Percentiles rank a stretch among this genome's conserved stretches.
phyloP scores from a whole-genome alignment of 2,329 filamentous ascomycete genomes.

The Huntiella savannae region DNA sequence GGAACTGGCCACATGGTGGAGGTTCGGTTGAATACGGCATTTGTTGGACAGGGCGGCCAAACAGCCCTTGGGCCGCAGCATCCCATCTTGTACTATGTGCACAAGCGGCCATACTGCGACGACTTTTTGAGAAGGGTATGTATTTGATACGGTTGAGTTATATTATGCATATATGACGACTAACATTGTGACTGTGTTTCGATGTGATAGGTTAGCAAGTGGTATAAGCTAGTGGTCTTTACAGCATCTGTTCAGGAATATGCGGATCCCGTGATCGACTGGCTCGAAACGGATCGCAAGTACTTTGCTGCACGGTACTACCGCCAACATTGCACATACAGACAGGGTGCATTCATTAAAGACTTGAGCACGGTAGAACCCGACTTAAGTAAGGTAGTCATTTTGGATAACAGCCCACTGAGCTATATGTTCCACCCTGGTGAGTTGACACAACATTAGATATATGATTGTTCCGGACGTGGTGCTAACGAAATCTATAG shows the following conservation, averaged over 20 bases:
- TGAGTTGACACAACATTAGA: constrained; percentile 23
- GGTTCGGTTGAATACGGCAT: constrained; percentile 63
- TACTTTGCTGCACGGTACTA: constrained; percentile 91
- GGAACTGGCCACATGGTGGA: constrained; percentile 98
- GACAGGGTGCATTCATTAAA: constrained; percentile 95
- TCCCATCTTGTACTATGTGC: constrained; percentile 94
- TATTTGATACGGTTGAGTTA: not conserved
- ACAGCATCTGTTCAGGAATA: constrained; percentile 97
- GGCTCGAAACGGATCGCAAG: constrained; percentile 90
- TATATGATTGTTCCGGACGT: not conserved
- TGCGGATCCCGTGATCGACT: constrained; percentile 95
- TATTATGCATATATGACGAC: constrained; percentile 1
- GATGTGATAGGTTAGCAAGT: constrained; percentile 56
- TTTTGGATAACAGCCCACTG: constrained; percentile 92
- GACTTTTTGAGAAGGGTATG: constrained; percentile 74
- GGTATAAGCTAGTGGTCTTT: constrained; percentile 95
- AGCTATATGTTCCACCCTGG: constrained; percentile 98
- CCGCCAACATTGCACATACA: constrained; percentile 87
- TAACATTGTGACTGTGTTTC: constrained; percentile 12
- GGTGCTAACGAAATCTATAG: constrained; percentile 26
- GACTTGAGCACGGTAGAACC: constrained; percentile 91
- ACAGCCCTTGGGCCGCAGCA: constrained; percentile 64
- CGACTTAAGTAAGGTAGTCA: constrained; percentile 95
- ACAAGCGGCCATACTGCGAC: constrained; percentile 92
- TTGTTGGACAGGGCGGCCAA: constrained; percentile 47